Evolutionary conservation across 768 basidiomycete genomes (phyloP).

Genomic region (Mycena latifolia): DNA sequence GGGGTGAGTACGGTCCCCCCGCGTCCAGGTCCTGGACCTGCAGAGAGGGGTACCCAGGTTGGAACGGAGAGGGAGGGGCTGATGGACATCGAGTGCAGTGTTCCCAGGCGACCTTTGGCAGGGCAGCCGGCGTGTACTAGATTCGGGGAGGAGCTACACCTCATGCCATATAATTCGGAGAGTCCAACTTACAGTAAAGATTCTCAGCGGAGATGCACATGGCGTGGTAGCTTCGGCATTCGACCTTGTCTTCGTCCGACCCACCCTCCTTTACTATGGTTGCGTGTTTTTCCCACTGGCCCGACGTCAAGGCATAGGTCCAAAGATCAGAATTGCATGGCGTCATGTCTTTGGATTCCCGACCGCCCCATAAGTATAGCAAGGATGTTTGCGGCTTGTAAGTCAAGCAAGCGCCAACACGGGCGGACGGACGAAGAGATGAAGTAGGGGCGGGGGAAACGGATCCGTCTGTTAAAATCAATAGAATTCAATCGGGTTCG

Average conservation of each 20-base stretch:
- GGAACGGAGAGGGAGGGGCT: conserved; percentile 2
- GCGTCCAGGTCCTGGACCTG: conserved; percentile 18
- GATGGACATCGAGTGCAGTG: conserved; percentile 12
- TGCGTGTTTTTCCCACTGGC: background rate
- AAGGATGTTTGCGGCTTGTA: background rate
- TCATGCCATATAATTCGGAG: background rate
- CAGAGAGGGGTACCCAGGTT: conserved; percentile 11
- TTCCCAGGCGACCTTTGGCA: conserved; percentile 11
- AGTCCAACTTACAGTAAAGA: conserved; percentile 6
- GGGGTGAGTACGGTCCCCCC: conserved; percentile 17
- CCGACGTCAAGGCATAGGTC: background rate
- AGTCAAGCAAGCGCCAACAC: conserved; percentile 8
- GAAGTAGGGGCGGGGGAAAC: conserved; percentile 6
- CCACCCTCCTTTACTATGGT: background rate
- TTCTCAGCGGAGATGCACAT: conserved; percentile 4
- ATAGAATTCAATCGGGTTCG: background rate
- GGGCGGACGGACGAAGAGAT: background rate
- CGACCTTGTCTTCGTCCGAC: conserved; percentile 4
- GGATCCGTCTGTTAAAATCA: background rate
- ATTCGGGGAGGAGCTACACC: too few relatives aligned
- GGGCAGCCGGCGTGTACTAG: conserved; percentile 23
- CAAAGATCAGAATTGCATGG: conserved; percentile 9
- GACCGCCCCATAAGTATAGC: conserved; percentile 17
- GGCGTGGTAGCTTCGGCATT: conserved; percentile 15
- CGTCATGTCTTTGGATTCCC: conserved; percentile 14